Evolutionary conservation across 805 yeast species (phyloP).

Genomic region (Metschnikowia hibisci): DNA sequence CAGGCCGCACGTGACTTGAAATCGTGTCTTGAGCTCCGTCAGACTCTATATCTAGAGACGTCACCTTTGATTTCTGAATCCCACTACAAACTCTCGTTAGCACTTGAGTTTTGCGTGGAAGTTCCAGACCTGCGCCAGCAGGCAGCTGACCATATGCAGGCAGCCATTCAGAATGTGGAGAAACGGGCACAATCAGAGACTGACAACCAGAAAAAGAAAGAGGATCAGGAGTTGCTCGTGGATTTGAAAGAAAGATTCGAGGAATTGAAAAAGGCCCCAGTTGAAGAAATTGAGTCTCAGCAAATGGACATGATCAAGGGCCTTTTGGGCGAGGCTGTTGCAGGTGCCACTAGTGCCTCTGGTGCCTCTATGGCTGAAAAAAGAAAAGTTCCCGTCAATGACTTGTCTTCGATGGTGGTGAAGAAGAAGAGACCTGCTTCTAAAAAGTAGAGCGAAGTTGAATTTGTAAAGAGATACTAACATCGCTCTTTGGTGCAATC

Average conservation of each 20-base stretch:
- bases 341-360: constrained; percentile 7
- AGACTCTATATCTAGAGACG: constrained; percentile 43
- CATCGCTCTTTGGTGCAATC: not conserved
- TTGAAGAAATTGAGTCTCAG: constrained; percentile 45
- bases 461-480: too few relatives aligned
- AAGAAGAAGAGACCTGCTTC: constrained; percentile 32
- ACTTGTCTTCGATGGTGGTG: constrained; percentile 59
- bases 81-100: constrained; percentile 75
- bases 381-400: constrained; percentile 43
- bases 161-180: constrained; percentile 46
- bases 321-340: constrained; percentile 47
- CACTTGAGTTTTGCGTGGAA: constrained; percentile 67
- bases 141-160: constrained; percentile 52
- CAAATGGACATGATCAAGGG: constrained; percentile 54
- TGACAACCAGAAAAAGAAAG: constrained; percentile 40
- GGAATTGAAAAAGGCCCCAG: constrained; percentile 53
- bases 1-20: constrained; percentile 73
- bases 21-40: constrained; percentile 52
- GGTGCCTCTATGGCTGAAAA: constrained; percentile 5
- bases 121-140: constrained; percentile 42
- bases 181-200: constrained; percentile 33
- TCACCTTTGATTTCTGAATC: constrained; percentile 70
- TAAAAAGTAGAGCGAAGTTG: not conserved
- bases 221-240: constrained; percentile 45
- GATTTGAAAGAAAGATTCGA: constrained; percentile 55